These are phyloP conservation scores for Paraphaeosphaeria sporulosa DNA, from an alignment of 2,329 filamentous ascomycete species.

Conservation along the genomic window DNA sequence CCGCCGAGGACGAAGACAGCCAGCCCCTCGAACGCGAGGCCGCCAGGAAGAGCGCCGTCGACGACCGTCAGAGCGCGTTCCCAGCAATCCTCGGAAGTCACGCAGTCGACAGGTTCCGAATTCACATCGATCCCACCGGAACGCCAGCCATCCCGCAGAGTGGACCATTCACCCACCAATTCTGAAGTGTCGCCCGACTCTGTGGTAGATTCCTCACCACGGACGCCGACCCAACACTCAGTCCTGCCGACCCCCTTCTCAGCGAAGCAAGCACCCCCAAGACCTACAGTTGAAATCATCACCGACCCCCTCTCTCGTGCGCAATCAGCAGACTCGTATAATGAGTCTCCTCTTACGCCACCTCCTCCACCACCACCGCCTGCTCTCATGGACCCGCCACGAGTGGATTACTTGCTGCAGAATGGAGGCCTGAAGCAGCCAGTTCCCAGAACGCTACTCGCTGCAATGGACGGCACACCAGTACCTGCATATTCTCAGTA, in stretches of 20 bases:
- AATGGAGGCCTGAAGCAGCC: constrained; percentile 80
- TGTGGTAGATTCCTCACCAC: constrained; percentile 54
- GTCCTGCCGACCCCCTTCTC: constrained; percentile 44
- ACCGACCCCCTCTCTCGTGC: constrained; percentile 47
- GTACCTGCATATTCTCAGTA: constrained; percentile 67
- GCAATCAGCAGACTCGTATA: constrained; percentile 49
- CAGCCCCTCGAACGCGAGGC: constrained; percentile 31
- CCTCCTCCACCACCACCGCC: constrained; percentile 80
- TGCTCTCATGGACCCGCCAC: constrained; percentile 71
- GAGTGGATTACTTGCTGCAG: constrained; percentile 90
- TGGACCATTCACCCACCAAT: constrained; percentile 42
- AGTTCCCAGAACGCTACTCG: constrained; percentile 76
- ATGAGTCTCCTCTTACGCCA: constrained; percentile 61
- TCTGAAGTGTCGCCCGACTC: constrained; percentile 52
- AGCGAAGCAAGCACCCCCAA: constrained; percentile 40
- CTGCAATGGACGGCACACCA: constrained; percentile 65
- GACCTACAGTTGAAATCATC: constrained; percentile 55
- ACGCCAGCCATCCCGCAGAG: constrained; percentile 33
- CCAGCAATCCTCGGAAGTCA: constrained; percentile 50
- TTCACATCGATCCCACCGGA: constrained; percentile 56
- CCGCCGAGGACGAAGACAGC: constrained; percentile 31
- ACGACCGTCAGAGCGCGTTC: constrained; percentile 37
- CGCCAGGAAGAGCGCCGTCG: constrained; percentile 21
- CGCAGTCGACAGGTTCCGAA: constrained; percentile 54
- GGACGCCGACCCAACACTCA: constrained; percentile 53